These are phyloP conservation scores for Logfia minima DNA, from an alignment of 129 eudicot species.

Conservation along the genomic window DNA sequence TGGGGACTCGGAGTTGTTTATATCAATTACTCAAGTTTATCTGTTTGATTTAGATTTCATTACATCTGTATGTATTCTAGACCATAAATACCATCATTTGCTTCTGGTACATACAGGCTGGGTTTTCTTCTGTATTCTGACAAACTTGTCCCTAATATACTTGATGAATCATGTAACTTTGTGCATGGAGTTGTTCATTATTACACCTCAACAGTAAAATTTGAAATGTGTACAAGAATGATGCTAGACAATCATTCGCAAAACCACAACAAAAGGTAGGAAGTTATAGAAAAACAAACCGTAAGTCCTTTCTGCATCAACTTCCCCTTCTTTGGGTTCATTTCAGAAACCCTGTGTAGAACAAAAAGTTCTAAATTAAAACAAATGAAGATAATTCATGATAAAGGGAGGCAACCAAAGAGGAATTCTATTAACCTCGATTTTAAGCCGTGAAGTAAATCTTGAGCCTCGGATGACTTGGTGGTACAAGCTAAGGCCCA, in stretches of 20 bases:
- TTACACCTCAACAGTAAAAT: neutral
- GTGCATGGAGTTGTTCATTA: neutral
- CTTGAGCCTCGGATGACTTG: slow-evolving; percentile 56
- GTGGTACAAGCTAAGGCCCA: slow-evolving; percentile 74
- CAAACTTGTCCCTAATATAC: neutral
- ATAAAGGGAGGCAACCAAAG: neutral
- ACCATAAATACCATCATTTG: neutral
- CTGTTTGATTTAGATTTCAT: neutral
- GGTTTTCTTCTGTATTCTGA: neutral
- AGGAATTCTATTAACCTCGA: slow-evolving; percentile 44
- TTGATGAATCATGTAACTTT: neutral
- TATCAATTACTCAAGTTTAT: neutral
- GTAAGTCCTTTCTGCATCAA: slow-evolving; percentile 60
- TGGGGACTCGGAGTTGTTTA: neutral
- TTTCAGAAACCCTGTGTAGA: slow-evolving; percentile 50
- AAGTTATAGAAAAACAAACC: slow-evolving; percentile 48
- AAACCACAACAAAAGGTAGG: slow-evolving; percentile 2
- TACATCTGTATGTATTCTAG: neutral
- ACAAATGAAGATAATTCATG: neutral
- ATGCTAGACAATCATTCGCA: neutral
- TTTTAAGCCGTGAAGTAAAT: slow-evolving; percentile 62
- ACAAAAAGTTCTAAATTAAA: slow-evolving; percentile 13
- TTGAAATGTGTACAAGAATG: neutral
- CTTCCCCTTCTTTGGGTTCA: slow-evolving; percentile 62
- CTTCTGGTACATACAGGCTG: neutral